Conservation (phyloP, 352 stramenopile species). For the Phytophthora nicotianae region DNA sequence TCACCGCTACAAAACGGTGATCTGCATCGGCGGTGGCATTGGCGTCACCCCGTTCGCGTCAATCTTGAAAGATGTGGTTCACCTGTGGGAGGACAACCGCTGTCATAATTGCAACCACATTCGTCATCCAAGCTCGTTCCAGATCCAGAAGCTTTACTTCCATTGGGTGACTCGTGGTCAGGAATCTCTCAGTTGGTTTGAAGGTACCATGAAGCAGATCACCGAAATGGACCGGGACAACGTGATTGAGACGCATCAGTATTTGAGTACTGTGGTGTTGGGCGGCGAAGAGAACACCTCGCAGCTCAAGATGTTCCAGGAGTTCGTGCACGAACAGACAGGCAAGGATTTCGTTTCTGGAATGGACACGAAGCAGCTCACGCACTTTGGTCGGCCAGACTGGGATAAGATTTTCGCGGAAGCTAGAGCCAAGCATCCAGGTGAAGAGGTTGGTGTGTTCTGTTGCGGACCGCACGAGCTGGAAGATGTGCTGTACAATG, state of each 20-base stretch:
- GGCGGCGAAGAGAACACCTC: slow-evolving; percentile 59
- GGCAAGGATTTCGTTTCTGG: slow-evolving; percentile 79
- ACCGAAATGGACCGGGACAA: slow-evolving; percentile 68
- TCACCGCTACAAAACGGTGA: slow-evolving; percentile 62
- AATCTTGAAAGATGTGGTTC: slow-evolving; percentile 71
- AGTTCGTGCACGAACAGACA: slow-evolving; percentile 72
- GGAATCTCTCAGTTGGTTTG: slow-evolving; percentile 78
- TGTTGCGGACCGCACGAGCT: slow-evolving; percentile 75
- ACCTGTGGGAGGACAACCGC: slow-evolving; percentile 69
- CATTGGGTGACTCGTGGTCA: slow-evolving; percentile 79
- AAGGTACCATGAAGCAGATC: slow-evolving; percentile 83
- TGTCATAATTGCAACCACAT: slow-evolving; percentile 69
- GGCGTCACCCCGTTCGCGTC: slow-evolving; percentile 82
- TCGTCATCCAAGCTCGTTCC: slow-evolving; percentile 62
- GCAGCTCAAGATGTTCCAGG: slow-evolving; percentile 77
- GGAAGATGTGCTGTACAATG: slow-evolving; percentile 61
- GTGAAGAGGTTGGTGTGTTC: slow-evolving; percentile 79
- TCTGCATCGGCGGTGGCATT: slow-evolving; percentile 75
- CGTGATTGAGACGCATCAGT: slow-evolving; percentile 77
- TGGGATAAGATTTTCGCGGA: slow-evolving; percentile 73
- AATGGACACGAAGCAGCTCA: slow-evolving; percentile 68
- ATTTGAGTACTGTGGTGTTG: slow-evolving; percentile 77
- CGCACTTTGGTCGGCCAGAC: slow-evolving; percentile 80
- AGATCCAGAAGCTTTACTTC: slow-evolving; percentile 83
- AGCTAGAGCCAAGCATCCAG: slow-evolving; percentile 40